Evolutionary conservation across 768 basidiomycete genomes (phyloP), one percentile per base, ranked within the genome.

Genomic region (Boletus rubescentipes): DNA sequence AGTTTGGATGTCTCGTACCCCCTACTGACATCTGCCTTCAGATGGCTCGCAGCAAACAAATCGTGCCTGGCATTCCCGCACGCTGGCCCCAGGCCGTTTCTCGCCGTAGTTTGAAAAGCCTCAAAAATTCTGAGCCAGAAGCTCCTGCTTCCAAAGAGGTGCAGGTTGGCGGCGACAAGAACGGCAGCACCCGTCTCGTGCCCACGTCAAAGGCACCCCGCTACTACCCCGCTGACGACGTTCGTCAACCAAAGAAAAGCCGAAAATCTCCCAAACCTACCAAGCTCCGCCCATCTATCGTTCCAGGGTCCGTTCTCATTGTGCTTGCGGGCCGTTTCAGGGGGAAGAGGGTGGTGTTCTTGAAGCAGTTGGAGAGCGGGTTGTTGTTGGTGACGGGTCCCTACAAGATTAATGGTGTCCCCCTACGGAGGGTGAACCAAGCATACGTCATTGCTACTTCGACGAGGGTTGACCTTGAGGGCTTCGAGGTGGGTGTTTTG

Each of bases 401-500:
- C 44, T 98, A 85, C 85, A 96, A 93, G 83, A 73, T 98, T 73
- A 99, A 99, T 76, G 97, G 97, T 72, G 96, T 99, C 42, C 97
- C 97, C 64, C 82, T 99, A 72, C 84, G 95, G 73, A 86, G 97
- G 73, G 94, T 99, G 56, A 96, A 94, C 80, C 96, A 98, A 79
- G 93, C 97, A 51, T 99, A 99, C 72, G 93, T 95, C 58, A 98
- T 99, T 68, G 93, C 96, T 54, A 99, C 97, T 54, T 94, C 94
- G 52, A 98, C 97, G 63, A 93, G 87, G 77, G 75, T 98, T 62
- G 90, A 96, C 61, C 73, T 98, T 53, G 80, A 77, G 26, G 81
- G 77, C 53, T 77, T 91, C 72, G 82, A 83, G 78, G 93, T 93
- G 65, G 59, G 82, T 78, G 45, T 23, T 34, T 52, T 39, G 2